Percentiles rank a stretch among this genome's conserved stretches.
Evolutionary conservation across 163 green algal genomes (phyloP).

Genomic region (Scenedesmus sp.): DNA sequence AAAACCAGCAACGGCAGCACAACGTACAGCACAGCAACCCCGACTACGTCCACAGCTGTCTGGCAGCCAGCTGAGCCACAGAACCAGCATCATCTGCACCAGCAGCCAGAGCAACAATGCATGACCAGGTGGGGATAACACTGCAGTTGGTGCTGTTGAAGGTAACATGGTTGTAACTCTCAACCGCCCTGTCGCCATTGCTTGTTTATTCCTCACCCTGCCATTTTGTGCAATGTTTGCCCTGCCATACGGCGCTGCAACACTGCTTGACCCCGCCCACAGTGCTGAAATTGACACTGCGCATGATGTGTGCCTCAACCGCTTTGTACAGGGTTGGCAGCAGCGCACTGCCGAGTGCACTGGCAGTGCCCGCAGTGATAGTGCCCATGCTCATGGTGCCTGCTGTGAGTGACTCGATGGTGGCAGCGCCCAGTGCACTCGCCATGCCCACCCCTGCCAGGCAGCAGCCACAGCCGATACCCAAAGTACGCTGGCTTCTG

Average conservation of each 20-base stretch:
- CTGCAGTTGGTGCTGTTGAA: background rate
- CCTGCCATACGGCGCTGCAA: background rate
- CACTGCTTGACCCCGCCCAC: background rate
- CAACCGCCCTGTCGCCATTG: background rate
- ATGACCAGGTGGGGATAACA: background rate
- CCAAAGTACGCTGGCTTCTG: constrained; percentile 22
- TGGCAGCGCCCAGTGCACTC: background rate
- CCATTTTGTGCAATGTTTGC: background rate
- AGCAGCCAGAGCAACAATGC: background rate
- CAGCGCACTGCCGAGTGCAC: background rate
- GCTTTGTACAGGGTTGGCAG: background rate
- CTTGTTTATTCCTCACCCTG: no score
- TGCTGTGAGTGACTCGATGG: background rate
- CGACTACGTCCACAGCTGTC: background rate
- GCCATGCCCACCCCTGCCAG: background rate
- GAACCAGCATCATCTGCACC: background rate
- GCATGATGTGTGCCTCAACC: background rate
- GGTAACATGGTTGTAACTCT: background rate
- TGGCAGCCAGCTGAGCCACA: background rate
- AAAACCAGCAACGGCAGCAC: background rate
- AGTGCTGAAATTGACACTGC: background rate
- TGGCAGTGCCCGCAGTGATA: background rate
- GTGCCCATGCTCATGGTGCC: background rate
- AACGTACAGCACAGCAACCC: background rate
- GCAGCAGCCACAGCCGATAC: background rate